phyloP scores from a whole-genome alignment of 2,329 filamentous ascomycete species.

The Exutisphaerella laricina region DNA sequence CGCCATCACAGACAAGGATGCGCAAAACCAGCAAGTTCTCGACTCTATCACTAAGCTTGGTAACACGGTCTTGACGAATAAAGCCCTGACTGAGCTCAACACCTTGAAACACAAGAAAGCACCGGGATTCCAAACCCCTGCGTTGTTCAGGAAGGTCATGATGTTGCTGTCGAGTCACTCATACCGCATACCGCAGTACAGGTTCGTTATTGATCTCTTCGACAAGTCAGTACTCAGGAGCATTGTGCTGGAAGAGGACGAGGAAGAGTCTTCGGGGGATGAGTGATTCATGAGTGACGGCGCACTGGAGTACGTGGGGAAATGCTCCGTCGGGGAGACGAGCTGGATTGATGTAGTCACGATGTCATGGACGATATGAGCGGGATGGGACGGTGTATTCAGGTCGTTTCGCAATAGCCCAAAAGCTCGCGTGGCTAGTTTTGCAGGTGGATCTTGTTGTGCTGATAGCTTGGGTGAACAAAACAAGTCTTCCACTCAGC shows the following conservation, averaged over 20 bases:
- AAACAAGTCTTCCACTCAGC: too few species aligned
- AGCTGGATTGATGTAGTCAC: too few species aligned
- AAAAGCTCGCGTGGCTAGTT: too few species aligned
- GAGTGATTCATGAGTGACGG: too few species aligned
- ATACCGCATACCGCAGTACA: conserved; percentile 77
- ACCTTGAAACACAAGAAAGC: conserved; percentile 55
- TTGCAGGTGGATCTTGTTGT: too few species aligned
- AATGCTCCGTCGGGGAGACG: too few species aligned
- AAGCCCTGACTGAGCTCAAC: conserved; percentile 73
- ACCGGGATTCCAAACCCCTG: conserved; percentile 66
- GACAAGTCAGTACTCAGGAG: conserved; percentile 81
- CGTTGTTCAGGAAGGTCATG: conserved; percentile 80
- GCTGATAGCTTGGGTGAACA: too few species aligned
- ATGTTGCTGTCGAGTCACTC: conserved; percentile 81
- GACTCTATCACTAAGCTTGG: conserved; percentile 82
- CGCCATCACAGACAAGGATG: conserved; percentile 42
- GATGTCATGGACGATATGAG: too few species aligned
- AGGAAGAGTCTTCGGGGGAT: conserved; percentile 36
- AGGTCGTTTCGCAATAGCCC: too few species aligned
- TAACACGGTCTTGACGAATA: conserved; percentile 88
- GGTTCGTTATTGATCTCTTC: conserved; percentile 90
- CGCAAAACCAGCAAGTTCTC: conserved; percentile 66
- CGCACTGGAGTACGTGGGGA: too few species aligned
- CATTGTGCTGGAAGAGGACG: conserved; percentile 74
- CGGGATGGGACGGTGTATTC: too few species aligned